Percentiles rank a stretch among this genome's conserved stretches.
Conservation (phyloP, 352 stramenopile species). For the Phytophthora fragariae region DNA sequence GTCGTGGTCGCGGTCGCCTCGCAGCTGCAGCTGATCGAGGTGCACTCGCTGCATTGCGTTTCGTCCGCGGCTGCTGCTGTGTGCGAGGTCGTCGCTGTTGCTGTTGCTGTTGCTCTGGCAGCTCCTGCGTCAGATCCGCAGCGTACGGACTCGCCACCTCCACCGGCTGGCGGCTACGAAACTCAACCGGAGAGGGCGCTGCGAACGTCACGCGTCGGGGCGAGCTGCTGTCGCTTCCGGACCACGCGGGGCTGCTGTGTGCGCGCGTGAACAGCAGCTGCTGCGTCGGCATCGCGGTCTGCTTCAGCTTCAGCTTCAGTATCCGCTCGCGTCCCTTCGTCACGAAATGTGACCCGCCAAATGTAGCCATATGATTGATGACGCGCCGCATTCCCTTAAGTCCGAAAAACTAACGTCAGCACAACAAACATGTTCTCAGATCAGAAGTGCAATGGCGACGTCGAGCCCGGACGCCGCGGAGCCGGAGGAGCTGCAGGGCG, state of each 20-base stretch:
- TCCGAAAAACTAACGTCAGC: no score
- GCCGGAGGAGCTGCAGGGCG: conserved; percentile 62
- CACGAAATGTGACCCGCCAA: no score
- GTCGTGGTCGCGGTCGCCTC: conserved; percentile 2
- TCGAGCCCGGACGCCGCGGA: conserved; percentile 11
- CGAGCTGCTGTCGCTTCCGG: conserved; percentile 4
- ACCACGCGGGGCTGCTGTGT: neutral
- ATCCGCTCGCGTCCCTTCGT: no score
- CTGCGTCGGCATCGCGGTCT: neutral
- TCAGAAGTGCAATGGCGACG: conserved; percentile 17
- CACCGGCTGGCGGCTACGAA: conserved; percentile 19
- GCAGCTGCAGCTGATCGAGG: neutral
- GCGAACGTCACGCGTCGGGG: conserved; percentile 56
- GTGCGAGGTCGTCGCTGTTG: neutral
- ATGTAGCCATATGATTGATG: no score
- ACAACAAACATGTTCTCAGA: neutral
- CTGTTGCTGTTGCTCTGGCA: neutral
- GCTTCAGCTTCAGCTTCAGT: no score
- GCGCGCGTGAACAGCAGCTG: neutral
- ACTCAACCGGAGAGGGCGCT: conserved; percentile 52
- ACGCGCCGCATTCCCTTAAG: no score
- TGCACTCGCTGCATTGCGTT: neutral
- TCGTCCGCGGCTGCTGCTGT: conserved; percentile 1
- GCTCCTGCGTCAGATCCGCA: conserved; percentile 13
- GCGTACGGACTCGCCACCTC: conserved; percentile 10